These are phyloP conservation scores for Metarhizium robertsii DNA, from an alignment of 2,329 filamentous ascomycete species.

Conservation along the genomic window DNA sequence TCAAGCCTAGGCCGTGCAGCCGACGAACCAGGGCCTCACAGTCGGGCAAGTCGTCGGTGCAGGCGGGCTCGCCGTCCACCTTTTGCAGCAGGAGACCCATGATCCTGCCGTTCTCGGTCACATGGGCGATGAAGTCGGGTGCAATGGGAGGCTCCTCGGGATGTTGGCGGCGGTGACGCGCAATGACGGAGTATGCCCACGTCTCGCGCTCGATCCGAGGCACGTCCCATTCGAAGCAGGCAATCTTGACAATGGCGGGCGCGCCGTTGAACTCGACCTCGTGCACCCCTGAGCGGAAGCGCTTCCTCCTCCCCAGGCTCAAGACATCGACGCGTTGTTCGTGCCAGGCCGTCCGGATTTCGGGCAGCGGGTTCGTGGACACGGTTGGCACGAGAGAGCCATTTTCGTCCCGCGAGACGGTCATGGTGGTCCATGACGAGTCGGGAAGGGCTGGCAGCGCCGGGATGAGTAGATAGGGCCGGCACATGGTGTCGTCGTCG, in stretches of 20 bases:
- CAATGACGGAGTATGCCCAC: slow-evolving; percentile 12
- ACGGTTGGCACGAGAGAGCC: too few relatives aligned
- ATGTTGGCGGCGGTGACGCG: slow-evolving; percentile 2
- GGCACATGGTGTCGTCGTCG: too few relatives aligned
- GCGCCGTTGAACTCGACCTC: too few relatives aligned
- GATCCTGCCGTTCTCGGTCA: slow-evolving; percentile 23
- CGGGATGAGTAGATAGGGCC: too few relatives aligned
- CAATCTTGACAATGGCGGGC: slow-evolving; percentile 20
- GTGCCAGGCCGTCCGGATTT: too few relatives aligned
- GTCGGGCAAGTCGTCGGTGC: slow-evolving; percentile 15
- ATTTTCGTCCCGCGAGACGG: too few relatives aligned
- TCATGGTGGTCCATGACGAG: too few relatives aligned
- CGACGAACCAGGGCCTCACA: slow-evolving; percentile 18
- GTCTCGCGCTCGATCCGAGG: slow-evolving; percentile 23
- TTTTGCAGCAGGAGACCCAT: slow-evolving; percentile 27
- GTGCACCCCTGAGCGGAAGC: too few relatives aligned
- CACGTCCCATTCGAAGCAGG: slow-evolving; percentile 24
- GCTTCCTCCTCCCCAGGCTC: too few relatives aligned
- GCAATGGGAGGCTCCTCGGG: slow-evolving; percentile 18
- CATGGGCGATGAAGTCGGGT: slow-evolving; percentile 16
- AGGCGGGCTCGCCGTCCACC: slow-evolving; percentile 18
- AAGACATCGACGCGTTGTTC: too few relatives aligned
- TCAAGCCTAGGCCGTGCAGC: slow-evolving; percentile 18
- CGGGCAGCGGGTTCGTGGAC: too few relatives aligned
- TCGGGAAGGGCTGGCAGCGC: too few relatives aligned